A percentile compares a stretch with the other conserved stretches of the same genome.
Evolutionary conservation across 2,329 filamentous ascomycete species (phyloP).

Genomic region (Rutstroemia sp.): DNA sequence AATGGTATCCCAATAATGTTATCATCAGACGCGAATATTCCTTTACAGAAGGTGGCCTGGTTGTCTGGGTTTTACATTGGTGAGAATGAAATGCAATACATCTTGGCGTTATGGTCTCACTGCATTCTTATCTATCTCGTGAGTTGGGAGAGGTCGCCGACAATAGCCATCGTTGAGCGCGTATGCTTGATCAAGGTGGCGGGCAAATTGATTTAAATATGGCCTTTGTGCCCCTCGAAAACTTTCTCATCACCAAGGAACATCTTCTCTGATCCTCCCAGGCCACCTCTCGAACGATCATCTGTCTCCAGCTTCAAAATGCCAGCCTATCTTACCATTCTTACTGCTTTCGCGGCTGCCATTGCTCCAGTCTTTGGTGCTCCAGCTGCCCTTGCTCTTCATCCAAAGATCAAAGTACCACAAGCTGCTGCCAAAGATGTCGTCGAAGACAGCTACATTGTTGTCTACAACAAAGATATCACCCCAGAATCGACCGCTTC

Average conservation of each 20-base stretch:
- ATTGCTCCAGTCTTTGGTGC: slow-evolving; percentile 23
- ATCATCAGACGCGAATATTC: background rate
- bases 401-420: slow-evolving; percentile 27
- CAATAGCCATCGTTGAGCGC: background rate
- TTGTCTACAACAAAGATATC: slow-evolving; percentile 54
- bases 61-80: background rate
- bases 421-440: slow-evolving; percentile 42
- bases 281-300: background rate
- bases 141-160: background rate
- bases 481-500: slow-evolving; percentile 40
- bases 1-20: background rate
- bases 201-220: background rate
- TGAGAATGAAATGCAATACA: background rate
- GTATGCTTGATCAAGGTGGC: background rate
- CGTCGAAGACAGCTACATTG: slow-evolving; percentile 53
- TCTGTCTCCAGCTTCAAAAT: slow-evolving; percentile 13
- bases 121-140: background rate
- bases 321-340: slow-evolving; percentile 21
- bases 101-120: background rate
- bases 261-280: background rate
- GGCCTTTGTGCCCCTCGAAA: background rate
- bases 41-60: slow-evolving; percentile 6
- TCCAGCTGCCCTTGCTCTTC: slow-evolving; percentile 10
- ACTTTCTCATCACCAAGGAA: background rate
- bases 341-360: slow-evolving; percentile 25